Base-by-base conservation (phyloP, 1,139 yeast species). In the Suhomyces choctaworum region DNA sequence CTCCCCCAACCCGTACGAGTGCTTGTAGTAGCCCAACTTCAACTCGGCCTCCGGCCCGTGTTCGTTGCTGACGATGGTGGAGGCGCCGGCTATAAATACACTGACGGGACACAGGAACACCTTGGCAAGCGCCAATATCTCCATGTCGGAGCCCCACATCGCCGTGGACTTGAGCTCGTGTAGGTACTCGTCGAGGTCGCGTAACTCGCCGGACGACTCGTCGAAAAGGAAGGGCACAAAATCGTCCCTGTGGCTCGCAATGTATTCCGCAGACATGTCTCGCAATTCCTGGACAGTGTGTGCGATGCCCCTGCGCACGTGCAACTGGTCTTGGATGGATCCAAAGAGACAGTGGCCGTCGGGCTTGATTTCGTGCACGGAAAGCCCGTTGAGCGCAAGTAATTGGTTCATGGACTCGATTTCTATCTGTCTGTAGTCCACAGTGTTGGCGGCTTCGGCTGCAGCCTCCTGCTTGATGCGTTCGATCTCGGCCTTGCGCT, bases 131-230 rank as follows among this genome's bases (percentile, higher is more conserved):
- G 97, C 96, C 50, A 87, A 58, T 13, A 90, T 80, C 63, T 92
- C 98, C 68, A 89, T 69, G 52, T 92, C 97, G 4, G 96, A 94
- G 19, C 98, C 98, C 98, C 98, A 92, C 70, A 87, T 77, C 0
- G 95, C 80, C 0, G 96, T 87, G 11, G 64, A 64, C 36, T 74
- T 83, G 37, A 92, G 70, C 46, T 82, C 82, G 2, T 66, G 59
- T 7, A 88, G 73, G 56, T 92, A 92, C n/a, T 75, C 76, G 24
- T 76, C 82, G 17, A 90, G 61, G 44, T 85, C 85, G 27, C 73
- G 67, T 44, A 84, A 48, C 10, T 75, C 65, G 66, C 79, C 70
- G 0, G 87, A 82, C 15, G 62, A 65, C 48, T 88, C 96, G 53
- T 87, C 95, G 52, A 87, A 81, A 47, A 92, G 60, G 52, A 84